A percentile compares a stretch with the other conserved stretches of the same genome.
These are phyloP conservation scores for Aspergillus neoniger DNA, from an alignment of 2,329 filamentous ascomycete genomes.

Conservation along the genomic window DNA sequence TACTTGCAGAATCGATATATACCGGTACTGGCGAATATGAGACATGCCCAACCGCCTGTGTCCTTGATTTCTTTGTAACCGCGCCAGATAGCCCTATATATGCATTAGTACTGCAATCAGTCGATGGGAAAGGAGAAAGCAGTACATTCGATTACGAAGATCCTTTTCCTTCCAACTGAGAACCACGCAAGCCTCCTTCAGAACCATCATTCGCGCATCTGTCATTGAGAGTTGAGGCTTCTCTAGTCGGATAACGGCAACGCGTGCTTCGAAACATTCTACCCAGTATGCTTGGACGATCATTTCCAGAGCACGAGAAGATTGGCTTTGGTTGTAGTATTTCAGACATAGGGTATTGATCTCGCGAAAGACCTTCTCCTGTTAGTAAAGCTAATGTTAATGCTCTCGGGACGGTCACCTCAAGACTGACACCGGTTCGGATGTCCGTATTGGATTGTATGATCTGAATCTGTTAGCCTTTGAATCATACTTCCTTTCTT, in stretches of 20 bases:
- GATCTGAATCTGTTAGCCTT: too few relatives aligned
- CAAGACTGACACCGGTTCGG: slow-evolving; percentile 21
- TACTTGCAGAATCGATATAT: slow-evolving; percentile 65
- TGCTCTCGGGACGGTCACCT: slow-evolving; percentile 9
- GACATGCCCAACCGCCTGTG: slow-evolving; percentile 56
- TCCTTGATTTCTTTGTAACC: slow-evolving; percentile 62
- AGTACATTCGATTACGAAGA: slow-evolving; percentile 48
- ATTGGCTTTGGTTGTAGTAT: slow-evolving; percentile 49
- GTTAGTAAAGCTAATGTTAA: too few relatives aligned
- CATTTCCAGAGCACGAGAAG: slow-evolving; percentile 59
- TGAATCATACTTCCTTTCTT: too few relatives aligned
- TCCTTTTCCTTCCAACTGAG: slow-evolving; percentile 62
- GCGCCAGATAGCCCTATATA: slow-evolving; percentile 52
- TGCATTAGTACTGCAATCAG: too few relatives aligned
- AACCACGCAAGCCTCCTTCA: slow-evolving; percentile 56
- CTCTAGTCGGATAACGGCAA: slow-evolving; percentile 44
- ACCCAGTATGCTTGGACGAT: slow-evolving; percentile 61
- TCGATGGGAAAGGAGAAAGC: too few relatives aligned
- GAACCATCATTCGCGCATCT: slow-evolving; percentile 54
- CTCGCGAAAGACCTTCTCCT: slow-evolving; percentile 22
- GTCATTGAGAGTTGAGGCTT: slow-evolving; percentile 46
- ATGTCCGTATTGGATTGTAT: slow-evolving; percentile 19
- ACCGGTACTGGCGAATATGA: slow-evolving; percentile 60
- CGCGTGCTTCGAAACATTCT: slow-evolving; percentile 56
- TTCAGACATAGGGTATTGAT: slow-evolving; percentile 27